phyloP scores from a whole-genome alignment of 306 rosid species.

The Gleditsia sinensis region DNA sequence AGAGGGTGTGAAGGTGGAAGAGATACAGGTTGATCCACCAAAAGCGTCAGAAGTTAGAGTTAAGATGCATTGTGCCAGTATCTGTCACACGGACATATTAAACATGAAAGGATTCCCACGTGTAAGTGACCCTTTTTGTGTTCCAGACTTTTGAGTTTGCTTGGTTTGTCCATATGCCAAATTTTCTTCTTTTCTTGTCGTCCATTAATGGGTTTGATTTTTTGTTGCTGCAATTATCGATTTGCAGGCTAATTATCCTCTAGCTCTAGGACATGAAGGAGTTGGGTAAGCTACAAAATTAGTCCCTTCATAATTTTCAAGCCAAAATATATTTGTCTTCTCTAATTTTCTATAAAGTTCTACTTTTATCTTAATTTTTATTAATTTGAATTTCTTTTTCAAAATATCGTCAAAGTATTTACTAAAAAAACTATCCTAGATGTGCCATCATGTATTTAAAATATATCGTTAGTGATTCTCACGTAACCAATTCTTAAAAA shows the following conservation, averaged over 20 bases:
- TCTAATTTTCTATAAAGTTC: too few relatives aligned
- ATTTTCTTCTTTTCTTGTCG: not conserved
- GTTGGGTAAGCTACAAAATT: slow-evolving; percentile 45
- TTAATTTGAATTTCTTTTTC: too few relatives aligned
- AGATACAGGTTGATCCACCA: slow-evolving; percentile 63
- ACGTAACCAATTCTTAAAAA: too few relatives aligned
- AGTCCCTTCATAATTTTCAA: not conserved
- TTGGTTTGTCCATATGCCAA: too few relatives aligned
- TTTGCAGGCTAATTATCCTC: slow-evolving; percentile 51
- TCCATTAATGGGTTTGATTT: not conserved
- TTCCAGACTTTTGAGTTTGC: not conserved
- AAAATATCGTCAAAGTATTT: too few relatives aligned
- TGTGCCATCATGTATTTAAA: too few relatives aligned
- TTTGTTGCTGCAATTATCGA: too few relatives aligned
- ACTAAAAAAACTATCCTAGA: too few relatives aligned
- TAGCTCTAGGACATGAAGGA: slow-evolving; percentile 66
- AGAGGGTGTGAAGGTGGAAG: slow-evolving; percentile 47
- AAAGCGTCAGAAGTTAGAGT: slow-evolving; percentile 50
- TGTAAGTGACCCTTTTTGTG: slow-evolving; percentile 14
- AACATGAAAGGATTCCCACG: slow-evolving; percentile 36
- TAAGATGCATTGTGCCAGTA: slow-evolving; percentile 60
- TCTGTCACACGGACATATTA: slow-evolving; percentile 55
- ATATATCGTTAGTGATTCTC: too few relatives aligned
- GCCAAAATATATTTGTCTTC: not conserved
- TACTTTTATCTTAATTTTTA: too few relatives aligned